Evolutionary conservation across 495 filamentous ascomycete genomes (phyloP), one percentile per base, ranked within the genome.

Genomic region (Patellaria atrata): DNA sequence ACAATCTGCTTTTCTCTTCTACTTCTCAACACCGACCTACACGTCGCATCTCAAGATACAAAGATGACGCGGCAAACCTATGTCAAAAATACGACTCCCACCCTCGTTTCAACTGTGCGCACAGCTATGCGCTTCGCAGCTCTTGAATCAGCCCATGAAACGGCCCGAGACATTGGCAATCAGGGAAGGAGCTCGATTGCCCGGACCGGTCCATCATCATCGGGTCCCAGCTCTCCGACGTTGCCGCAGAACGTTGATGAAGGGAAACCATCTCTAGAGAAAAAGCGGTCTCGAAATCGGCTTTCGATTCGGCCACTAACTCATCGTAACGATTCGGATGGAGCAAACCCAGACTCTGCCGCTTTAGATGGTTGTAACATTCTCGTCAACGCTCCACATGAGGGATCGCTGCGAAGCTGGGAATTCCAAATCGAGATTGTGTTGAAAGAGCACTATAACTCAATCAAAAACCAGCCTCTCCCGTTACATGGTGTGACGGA

Each of bases 1-100:
- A 96, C 91, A 6, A 87, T 99, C 40, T 87, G 82, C 52, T 99
- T 94, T 55, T 96, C 89, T 3, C 66, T 99, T 33, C 73, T 99
- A 34, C 65, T 99, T 19, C 66, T 99, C 34, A 99, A 99, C 50
- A 96, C 89, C 36, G 89, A 99, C 60, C 64, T 99, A 26, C 86
- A 99, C 49, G 58, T 94, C 41, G 85, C 86, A 35, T 86, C 94
- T 47, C 89, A 94, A 31, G 81, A 92, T 33, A 73, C 81, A 51
- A 92, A 91, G 61, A 99, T 99, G 89, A 94, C 85, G 14, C 72
- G 77, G 41, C 74, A 62, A 44, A 85, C 94, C 50, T 99, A 94
- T 52, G 70, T 96, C 52, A 91, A 89, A 57, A 99, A 99, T 47
- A 96, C 89, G 8, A 75, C 94, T 67, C 78, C 82, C 4, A 94